These are phyloP conservation scores for Calonectria ilicicola DNA, from an alignment of 2,329 filamentous ascomycete genomes.

Conservation along the genomic window DNA sequence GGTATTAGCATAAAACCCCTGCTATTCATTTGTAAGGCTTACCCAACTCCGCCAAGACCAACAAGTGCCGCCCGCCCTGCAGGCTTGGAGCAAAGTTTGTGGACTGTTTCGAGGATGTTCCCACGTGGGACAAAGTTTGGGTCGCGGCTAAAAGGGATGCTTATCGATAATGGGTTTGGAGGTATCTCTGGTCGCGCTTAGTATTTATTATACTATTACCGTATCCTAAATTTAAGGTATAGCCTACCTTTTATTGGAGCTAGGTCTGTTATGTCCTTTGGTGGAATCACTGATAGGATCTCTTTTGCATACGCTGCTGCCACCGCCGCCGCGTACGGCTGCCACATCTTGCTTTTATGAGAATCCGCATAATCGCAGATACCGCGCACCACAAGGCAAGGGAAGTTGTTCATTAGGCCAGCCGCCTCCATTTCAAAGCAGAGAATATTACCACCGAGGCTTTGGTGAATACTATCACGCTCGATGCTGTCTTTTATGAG, in stretches of 20 bases:
- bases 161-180: not conserved
- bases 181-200: not conserved
- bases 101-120: constrained; percentile 40
- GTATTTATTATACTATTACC: too few species aligned
- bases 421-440: constrained; percentile 42
- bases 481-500: too few species aligned
- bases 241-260: too few species aligned
- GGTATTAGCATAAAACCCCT: not conserved
- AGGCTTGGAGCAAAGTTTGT: constrained; percentile 33
- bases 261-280: not conserved
- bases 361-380: constrained; percentile 56
- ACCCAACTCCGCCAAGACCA: constrained; percentile 47
- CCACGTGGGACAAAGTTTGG: constrained; percentile 43
- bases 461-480: too few species aligned
- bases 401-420: not conserved
- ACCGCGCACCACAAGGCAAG: constrained; percentile 51
- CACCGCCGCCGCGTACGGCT: constrained; percentile 48
- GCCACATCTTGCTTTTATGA: constrained; percentile 53
- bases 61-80: constrained; percentile 42
- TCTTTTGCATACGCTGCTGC: constrained; percentile 45
- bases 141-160: constrained; percentile 45
- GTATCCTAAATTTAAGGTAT: too few species aligned
- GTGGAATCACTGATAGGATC: not conserved
- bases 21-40: too few species aligned
- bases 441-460: not conserved